phyloP scores from a whole-genome alignment of 257 asterid species.

The Solanum tarijense region DNA sequence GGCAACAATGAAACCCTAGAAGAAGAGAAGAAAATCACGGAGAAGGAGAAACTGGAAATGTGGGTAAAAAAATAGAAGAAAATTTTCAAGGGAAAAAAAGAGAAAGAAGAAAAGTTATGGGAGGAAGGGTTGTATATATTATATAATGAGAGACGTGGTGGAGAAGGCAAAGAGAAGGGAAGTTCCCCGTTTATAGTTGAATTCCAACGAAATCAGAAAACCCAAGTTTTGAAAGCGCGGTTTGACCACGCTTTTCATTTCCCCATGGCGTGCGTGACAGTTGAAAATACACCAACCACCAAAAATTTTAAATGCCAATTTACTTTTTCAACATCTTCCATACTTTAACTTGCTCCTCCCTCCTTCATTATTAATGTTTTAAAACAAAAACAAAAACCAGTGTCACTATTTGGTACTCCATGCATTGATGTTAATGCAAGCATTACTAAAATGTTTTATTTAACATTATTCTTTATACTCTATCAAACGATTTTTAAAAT shows the following conservation, averaged over 20 bases:
- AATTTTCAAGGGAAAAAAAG: not conserved
- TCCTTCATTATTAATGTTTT: not conserved
- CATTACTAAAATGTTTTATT: too few relatives aligned
- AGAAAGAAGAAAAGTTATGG: conserved; percentile 2
- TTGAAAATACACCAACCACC: not conserved
- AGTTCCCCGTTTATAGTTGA: not conserved
- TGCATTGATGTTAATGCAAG: too few relatives aligned
- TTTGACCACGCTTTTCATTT: not conserved
- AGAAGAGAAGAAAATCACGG: not conserved
- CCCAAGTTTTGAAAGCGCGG: not conserved
- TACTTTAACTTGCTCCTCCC: not conserved
- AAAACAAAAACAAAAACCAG: too few relatives aligned
- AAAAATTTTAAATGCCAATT: not conserved
- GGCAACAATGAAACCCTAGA: conserved; percentile 3
- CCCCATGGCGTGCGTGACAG: not conserved
- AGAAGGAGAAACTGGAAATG: not conserved
- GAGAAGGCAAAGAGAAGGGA: conserved; percentile 9
- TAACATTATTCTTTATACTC: too few relatives aligned
- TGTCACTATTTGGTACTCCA: too few relatives aligned
- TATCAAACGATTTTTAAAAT: too few relatives aligned
- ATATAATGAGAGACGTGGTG: conserved; percentile 10
- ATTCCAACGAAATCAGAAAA: not conserved
- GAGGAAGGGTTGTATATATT: not conserved
- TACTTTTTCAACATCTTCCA: not conserved
- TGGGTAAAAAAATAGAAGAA: not conserved